Evolutionary conservation across 805 yeast species (phyloP), one percentile per base, ranked within the genome.

Genomic region (Kodamaea jinghongensis): DNA sequence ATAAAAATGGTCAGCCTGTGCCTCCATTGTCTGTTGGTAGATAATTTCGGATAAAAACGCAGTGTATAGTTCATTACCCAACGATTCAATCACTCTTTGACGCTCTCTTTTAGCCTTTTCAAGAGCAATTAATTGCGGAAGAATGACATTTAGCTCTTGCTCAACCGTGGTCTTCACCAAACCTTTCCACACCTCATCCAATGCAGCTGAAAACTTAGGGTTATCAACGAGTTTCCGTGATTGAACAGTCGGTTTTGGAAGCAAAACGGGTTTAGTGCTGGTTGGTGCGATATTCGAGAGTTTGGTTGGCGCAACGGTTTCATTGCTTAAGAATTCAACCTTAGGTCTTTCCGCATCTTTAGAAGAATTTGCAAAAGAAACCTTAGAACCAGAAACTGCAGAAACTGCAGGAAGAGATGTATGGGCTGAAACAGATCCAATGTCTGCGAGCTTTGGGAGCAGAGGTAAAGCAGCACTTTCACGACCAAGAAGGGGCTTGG

Each of bases 21-120:
- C 54, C 20, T 73, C 73, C 30, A 73, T 50, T 0, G 66, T 58
- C 3, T 62, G 55, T 28, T 73, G 56, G 49, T 70, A 78, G 0
- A 76, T 53, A 28, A 74, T 65, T 47, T 84, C 90, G 31, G 75
- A 70, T 30, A 86, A 51, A 49, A 85, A 81, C 0, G 90, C 86
- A 12, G 58, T 52, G 45, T 65, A 83, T 1, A 86, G 54, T 29
- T 79, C 85, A 1, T 57, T 50, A 1, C 81, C 53, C n/a, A 82
- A 59, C 0, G 58, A 42, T 0, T 67, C 54, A 2, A 79, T 55
- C 1, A 68, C 38, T 6, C 43, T 22, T 12, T 26, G 41, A 16
- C 58, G 45, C 43, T 55, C 63, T 32, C 44, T 47, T 36, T 41
- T 36, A 9, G 50, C 37, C 23, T 61, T 54, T 17, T 54, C 54